Evolutionary conservation across 2,329 filamentous ascomycete species (phyloP).

Genomic region (Pseudogymnoascus pannorum): DNA sequence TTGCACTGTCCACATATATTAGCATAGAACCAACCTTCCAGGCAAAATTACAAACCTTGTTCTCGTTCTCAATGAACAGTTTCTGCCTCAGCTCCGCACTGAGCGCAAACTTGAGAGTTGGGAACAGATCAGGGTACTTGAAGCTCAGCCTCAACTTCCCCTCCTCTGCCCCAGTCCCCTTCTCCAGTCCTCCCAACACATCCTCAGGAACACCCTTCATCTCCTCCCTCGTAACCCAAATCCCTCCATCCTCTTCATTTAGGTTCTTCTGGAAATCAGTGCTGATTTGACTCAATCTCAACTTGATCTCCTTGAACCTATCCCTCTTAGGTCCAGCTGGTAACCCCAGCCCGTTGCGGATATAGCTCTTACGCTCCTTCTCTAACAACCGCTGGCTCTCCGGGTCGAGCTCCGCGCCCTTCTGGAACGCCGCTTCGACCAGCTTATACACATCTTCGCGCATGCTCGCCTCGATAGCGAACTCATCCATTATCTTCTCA

Average conservation of each 20-base stretch:
- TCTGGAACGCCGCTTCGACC: constrained; percentile 50
- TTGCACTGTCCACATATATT: constrained; percentile 42
- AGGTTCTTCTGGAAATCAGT: constrained; percentile 74
- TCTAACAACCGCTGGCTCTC: constrained; percentile 68
- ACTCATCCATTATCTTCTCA: constrained; percentile 69
- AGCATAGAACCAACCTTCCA: background rate
- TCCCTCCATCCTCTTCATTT: constrained; percentile 73
- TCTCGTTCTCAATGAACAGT: constrained; percentile 69
- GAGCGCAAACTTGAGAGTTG: constrained; percentile 68
- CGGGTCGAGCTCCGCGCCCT: constrained; percentile 54
- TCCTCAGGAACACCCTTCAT: constrained; percentile 69
- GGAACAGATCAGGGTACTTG: constrained; percentile 78
- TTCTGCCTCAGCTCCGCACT: constrained; percentile 61
- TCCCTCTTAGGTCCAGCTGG: constrained; percentile 64
- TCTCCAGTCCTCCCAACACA: constrained; percentile 58
- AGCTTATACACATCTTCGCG: constrained; percentile 71
- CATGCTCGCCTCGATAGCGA: constrained; percentile 71
- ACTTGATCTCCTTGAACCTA: constrained; percentile 81
- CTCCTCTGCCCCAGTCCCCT: constrained; percentile 64
- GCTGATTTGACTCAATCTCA: constrained; percentile 64
- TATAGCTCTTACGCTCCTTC: constrained; percentile 70
- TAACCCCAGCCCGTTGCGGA: constrained; percentile 67
- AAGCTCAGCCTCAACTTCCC: constrained; percentile 69
- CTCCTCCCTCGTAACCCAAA: constrained; percentile 70
- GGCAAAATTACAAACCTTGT: constrained; percentile 48